A percentile compares a stretch with the other conserved stretches of the same genome.
Conservation (phyloP, 2,329 filamentous ascomycete species). For the Colletotrichum liaoningense region DNA sequence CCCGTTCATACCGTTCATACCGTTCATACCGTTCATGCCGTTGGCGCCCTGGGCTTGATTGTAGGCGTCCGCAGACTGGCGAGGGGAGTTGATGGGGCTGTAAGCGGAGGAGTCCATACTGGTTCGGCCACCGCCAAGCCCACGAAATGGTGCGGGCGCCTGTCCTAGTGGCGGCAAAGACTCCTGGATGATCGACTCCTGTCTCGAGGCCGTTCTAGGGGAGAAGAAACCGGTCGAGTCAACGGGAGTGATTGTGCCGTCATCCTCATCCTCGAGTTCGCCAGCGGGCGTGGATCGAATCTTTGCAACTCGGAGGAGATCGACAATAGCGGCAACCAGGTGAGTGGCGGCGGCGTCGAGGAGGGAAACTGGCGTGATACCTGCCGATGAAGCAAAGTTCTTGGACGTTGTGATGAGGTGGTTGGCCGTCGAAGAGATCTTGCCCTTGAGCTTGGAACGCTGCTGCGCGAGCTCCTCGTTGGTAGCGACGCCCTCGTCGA, state of each 20-base stretch:
- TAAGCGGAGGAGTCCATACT: constrained; percentile 80
- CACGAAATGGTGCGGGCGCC: constrained; percentile 66
- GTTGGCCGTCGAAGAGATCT: constrained; percentile 93
- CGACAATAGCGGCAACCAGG: constrained; percentile 85
- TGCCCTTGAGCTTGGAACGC: constrained; percentile 78
- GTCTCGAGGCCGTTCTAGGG: constrained; percentile 58
- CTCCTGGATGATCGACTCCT: constrained; percentile 44
- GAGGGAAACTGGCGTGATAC: constrained; percentile 91
- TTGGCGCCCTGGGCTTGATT: constrained; percentile 44
- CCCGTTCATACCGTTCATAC: constrained; percentile 47
- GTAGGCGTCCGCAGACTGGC: constrained; percentile 64
- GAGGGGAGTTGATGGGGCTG: constrained; percentile 77
- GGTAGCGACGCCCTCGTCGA: constrained; percentile 68
- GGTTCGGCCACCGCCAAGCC: constrained; percentile 64
- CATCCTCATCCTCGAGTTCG: constrained; percentile 83
- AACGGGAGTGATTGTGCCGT: constrained; percentile 72
- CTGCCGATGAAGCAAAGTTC: constrained; percentile 85
- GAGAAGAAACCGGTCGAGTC: constrained; percentile 78
- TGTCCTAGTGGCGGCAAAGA: constrained; percentile 54
- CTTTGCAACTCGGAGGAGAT: constrained; percentile 86
- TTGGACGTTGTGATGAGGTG: constrained; percentile 95
- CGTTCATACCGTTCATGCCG: constrained; percentile 47
- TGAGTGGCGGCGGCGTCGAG: constrained; percentile 95
- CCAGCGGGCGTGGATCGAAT: constrained; percentile 80
- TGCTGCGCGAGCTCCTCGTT: constrained; percentile 67